Percentiles rank a stretch among this genome's conserved stretches.
These are phyloP conservation scores for Hymenoscyphus scutula DNA, from an alignment of 2,329 filamentous ascomycete species.

Conservation along the genomic window DNA sequence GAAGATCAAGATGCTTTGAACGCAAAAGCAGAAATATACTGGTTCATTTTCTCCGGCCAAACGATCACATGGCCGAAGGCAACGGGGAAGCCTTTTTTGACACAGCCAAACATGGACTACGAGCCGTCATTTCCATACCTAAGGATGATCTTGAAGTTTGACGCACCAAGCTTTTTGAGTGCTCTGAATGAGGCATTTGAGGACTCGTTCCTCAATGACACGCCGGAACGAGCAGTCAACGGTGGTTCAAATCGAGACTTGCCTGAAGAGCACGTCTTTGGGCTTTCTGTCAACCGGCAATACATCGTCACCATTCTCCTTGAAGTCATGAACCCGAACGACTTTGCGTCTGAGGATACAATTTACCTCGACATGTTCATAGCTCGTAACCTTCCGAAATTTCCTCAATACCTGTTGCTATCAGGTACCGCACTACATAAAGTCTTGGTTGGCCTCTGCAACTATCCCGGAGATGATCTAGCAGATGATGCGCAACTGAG, in stretches of 20 bases:
- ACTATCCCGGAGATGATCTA: slow-evolving; percentile 75
- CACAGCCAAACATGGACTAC: slow-evolving; percentile 51
- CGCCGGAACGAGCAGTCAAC: slow-evolving; percentile 59
- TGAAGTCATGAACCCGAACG: slow-evolving; percentile 78
- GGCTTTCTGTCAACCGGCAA: slow-evolving; percentile 78
- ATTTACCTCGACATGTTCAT: slow-evolving; percentile 99
- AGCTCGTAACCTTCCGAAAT: slow-evolving; percentile 92
- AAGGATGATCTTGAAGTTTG: slow-evolving; percentile 79
- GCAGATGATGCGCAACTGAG: slow-evolving; percentile 96
- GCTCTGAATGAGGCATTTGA: slow-evolving; percentile 97
- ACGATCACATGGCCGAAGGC: slow-evolving; percentile 72
- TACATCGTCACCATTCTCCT: slow-evolving; percentile 88
- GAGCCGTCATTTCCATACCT: slow-evolving; percentile 85
- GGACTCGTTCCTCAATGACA: slow-evolving; percentile 86
- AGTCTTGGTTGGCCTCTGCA: slow-evolving; percentile 78
- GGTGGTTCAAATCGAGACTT: slow-evolving; percentile 49
- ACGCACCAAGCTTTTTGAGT: slow-evolving; percentile 89
- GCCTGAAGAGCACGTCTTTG: slow-evolving; percentile 64
- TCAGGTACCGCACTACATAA: slow-evolving; percentile 81
- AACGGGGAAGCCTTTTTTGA: slow-evolving; percentile 58
- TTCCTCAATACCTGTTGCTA: slow-evolving; percentile 90
- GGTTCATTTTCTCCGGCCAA: slow-evolving; percentile 87
- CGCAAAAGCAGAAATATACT: slow-evolving; percentile 87
- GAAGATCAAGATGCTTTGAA: slow-evolving; percentile 67
- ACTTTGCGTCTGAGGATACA: slow-evolving; percentile 77